These are phyloP conservation scores for Viridothelium virens DNA, from an alignment of 495 filamentous ascomycete species.

Conservation along the genomic window DNA sequence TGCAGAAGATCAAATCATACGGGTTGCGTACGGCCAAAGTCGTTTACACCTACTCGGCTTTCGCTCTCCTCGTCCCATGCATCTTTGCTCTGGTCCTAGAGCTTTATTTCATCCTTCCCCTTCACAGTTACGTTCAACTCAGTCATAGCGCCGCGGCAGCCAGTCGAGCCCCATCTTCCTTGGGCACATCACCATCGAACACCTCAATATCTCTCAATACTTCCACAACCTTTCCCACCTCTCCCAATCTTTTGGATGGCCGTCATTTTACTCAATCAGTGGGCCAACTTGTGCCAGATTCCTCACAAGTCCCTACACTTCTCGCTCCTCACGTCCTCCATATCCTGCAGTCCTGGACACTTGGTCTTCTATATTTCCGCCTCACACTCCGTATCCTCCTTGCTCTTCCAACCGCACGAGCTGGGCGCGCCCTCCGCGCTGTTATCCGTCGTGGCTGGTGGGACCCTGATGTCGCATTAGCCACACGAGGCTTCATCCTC, in stretches of 20 bases:
- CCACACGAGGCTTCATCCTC: constrained; percentile 75
- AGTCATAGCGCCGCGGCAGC: background rate
- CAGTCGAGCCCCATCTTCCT: constrained; percentile 23
- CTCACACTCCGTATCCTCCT: constrained; percentile 67
- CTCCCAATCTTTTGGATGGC: background rate
- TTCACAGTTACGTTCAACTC: constrained; percentile 65
- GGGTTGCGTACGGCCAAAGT: constrained; percentile 37
- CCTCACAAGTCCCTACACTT: background rate
- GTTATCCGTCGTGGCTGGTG: constrained; percentile 74
- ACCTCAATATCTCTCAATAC: constrained; percentile 1
- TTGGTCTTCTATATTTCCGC: constrained; percentile 87
- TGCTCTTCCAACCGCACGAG: constrained; percentile 53
- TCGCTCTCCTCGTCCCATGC: constrained; percentile 69
- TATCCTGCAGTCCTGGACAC: constrained; percentile 86
- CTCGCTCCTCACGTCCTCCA: constrained; percentile 65
- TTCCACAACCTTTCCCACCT: background rate
- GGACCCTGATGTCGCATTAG: constrained; percentile 65
- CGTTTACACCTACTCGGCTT: constrained; percentile 61
- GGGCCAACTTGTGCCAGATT: background rate
- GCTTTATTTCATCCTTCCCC: constrained; percentile 79
- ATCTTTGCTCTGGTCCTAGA: constrained; percentile 78
- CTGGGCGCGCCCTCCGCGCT: constrained; percentile 63
- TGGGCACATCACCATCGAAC: background rate
- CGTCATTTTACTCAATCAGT: background rate
- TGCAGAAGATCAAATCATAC: constrained; percentile 15